phyloP scores from a whole-genome alignment of 495 filamentous ascomycete genomes.

The Glarea lozoyensis region DNA sequence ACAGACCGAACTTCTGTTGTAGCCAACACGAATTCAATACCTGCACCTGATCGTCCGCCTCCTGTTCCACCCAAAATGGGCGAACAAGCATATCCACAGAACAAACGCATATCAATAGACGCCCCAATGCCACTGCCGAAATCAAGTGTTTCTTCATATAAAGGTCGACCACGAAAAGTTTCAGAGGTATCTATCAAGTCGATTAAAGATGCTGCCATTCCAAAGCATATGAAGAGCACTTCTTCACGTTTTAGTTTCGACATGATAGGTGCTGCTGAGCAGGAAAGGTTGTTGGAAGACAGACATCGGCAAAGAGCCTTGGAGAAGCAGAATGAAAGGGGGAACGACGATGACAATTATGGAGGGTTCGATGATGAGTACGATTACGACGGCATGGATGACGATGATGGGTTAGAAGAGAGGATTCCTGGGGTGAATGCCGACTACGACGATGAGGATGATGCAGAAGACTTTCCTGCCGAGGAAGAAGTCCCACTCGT shows the following conservation, averaged over 20 bases:
- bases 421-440: constrained; percentile 66
- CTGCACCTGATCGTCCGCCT: constrained; percentile 8
- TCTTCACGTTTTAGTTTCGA: constrained; percentile 91
- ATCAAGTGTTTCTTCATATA: constrained; percentile 29
- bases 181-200: constrained; percentile 42
- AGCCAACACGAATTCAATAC: constrained; percentile 11
- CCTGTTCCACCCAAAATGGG: constrained; percentile 23
- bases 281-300: constrained; percentile 81
- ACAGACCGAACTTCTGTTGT: constrained; percentile 3
- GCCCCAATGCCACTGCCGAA: constrained; percentile 22
- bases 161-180: constrained; percentile 29
- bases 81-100: constrained; percentile 18
- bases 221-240: constrained; percentile 76
- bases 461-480: constrained; percentile 21
- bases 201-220: constrained; percentile 32
- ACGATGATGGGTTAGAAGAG: constrained; percentile 67
- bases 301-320: constrained; percentile 66
- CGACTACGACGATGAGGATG: constrained; percentile 50
- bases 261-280: constrained; percentile 70
- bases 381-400: constrained; percentile 61
- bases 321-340: constrained; percentile 35
- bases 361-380: constrained; percentile 58
- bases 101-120: constrained; percentile 28
- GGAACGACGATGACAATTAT: constrained; percentile 39
- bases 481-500: constrained; percentile 13